Percentiles rank a stretch among this genome's conserved stretches.
Evolutionary conservation across 2,329 filamentous ascomycete species (phyloP).

Genomic region (Aspergillus felis): DNA sequence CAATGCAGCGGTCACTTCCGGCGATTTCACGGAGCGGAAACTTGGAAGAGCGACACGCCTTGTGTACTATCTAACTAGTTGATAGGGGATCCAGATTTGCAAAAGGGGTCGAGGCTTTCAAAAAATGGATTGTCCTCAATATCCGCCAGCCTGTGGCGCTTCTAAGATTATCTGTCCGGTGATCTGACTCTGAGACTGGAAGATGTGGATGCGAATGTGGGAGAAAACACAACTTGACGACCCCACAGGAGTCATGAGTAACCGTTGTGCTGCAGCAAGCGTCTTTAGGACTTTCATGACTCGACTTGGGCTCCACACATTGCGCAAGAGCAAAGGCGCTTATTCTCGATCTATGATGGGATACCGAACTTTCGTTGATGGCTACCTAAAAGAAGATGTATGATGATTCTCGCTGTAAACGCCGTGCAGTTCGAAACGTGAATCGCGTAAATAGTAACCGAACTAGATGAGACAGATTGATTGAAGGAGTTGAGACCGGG

Average conservation of each 20-base stretch:
- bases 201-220: not conserved
- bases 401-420: too few relatives aligned
- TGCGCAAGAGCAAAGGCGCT: conserved; percentile 5
- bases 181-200: not conserved
- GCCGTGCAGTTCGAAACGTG: too few relatives aligned
- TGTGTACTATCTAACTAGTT: not conserved
- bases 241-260: not conserved
- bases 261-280: not conserved
- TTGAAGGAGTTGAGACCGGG: not conserved
- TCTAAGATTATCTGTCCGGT: not conserved
- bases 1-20: not conserved
- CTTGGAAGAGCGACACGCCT: not conserved
- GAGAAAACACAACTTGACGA: not conserved
- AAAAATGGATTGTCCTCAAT: not conserved
- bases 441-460: not conserved
- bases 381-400: too few relatives aligned
- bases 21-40: not conserved
- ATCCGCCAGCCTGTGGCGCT: not conserved
- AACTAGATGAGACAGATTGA: not conserved
- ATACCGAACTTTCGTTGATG: conserved; percentile 5
- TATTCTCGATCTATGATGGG: conserved; percentile 15
- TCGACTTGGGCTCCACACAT: not conserved
- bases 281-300: not conserved
- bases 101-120: not conserved
- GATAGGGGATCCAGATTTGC: not conserved